A percentile compares a stretch with the other conserved stretches of the same genome.
These are phyloP conservation scores for Amesomyces nigricolor DNA, from an alignment of 2,329 filamentous ascomycete species.

Conservation along the genomic window DNA sequence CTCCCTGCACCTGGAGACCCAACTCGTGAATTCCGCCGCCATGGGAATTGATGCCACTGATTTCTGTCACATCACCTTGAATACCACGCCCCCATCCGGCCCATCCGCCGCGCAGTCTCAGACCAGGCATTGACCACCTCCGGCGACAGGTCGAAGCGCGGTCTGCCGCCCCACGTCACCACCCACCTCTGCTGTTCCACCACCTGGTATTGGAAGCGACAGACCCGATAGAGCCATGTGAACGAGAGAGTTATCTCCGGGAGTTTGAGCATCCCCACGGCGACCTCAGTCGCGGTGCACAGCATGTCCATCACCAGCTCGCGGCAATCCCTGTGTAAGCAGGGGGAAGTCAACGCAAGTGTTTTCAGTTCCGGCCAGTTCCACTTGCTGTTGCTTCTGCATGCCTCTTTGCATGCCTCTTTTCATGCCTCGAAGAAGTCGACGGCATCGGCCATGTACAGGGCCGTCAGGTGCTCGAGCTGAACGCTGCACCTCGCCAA, in stretches of 20 bases:
- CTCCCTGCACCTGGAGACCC: background rate
- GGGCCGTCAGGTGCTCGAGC: background rate
- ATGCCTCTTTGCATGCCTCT: background rate
- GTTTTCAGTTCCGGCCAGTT: background rate
- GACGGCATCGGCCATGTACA: background rate
- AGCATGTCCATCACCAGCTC: background rate
- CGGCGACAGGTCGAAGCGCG: background rate
- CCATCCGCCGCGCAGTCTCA: background rate
- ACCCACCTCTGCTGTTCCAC: too few species aligned
- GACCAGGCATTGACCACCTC: background rate
- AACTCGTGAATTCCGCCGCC: background rate
- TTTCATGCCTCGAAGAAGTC: background rate
- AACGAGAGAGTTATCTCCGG: background rate
- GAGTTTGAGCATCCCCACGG: background rate
- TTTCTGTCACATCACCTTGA: background rate
- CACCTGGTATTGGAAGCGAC: background rate
- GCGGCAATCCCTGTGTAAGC: background rate
- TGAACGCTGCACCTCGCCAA: background rate
- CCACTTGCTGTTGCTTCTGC: background rate
- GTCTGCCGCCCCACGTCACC: too few species aligned
- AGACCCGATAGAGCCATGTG: background rate
- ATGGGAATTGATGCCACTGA: background rate
- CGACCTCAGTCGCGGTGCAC: background rate
- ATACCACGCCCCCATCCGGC: background rate
- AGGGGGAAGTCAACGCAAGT: background rate